A percentile compares a stretch with the other conserved stretches of the same genome.
Evolutionary conservation across 2,329 filamentous ascomycete species (phyloP).

Genomic region (Xylaria sp.): DNA sequence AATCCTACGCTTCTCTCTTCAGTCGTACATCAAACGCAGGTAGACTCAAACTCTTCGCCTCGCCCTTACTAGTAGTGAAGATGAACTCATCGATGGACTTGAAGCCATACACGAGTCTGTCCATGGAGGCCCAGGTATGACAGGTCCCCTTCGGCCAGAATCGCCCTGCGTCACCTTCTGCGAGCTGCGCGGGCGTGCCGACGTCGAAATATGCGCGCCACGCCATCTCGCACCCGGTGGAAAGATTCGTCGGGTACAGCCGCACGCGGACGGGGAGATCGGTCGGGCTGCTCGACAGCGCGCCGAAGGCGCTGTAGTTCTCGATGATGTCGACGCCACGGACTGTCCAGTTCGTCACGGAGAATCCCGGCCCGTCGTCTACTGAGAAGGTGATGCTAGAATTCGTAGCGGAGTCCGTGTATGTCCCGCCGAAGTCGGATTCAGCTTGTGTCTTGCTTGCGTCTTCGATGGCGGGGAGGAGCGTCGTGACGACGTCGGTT

Average conservation of each 20-base stretch:
- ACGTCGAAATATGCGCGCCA: slow-evolving; percentile 37
- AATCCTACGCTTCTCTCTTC: slow-evolving; percentile 7
- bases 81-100: slow-evolving; percentile 38
- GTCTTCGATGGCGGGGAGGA: slow-evolving; percentile 51
- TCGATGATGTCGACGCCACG: slow-evolving; percentile 48
- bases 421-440: slow-evolving; percentile 45
- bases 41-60: slow-evolving; percentile 27
- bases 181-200: slow-evolving; percentile 31
- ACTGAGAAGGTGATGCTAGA: slow-evolving; percentile 47
- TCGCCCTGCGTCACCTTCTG: slow-evolving; percentile 27
- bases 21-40: slow-evolving; percentile 31
- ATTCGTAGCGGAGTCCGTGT: slow-evolving; percentile 45
- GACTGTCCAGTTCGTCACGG: slow-evolving; percentile 47
- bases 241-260: slow-evolving; percentile 37
- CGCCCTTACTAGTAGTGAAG: slow-evolving; percentile 25
- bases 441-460: slow-evolving; percentile 47
- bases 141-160: slow-evolving; percentile 37
- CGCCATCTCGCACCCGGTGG: slow-evolving; percentile 16
- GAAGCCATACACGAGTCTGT: slow-evolving; percentile 38
- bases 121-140: slow-evolving; percentile 36
- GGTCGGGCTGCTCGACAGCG: slow-evolving; percentile 27
- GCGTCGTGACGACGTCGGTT: slow-evolving; percentile 39
- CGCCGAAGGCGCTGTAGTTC: slow-evolving; percentile 39
- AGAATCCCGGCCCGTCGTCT: slow-evolving; percentile 48
- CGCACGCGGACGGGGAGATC: slow-evolving; percentile 29